Conservation (phyloP, 73 alveolate species). For the Paramecium biaurelia region DNA sequence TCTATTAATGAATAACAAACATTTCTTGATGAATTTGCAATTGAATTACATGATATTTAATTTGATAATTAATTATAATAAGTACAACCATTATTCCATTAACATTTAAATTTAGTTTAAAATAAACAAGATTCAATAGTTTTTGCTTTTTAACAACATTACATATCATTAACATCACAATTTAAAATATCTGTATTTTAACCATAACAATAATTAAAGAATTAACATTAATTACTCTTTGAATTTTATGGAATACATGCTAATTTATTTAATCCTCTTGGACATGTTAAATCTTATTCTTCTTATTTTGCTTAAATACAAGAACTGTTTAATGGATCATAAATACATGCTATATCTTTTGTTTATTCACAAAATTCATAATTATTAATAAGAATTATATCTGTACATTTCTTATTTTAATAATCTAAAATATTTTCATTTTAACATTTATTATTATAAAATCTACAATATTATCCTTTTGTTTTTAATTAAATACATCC, state of each 20-base stretch:
- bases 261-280: not conserved
- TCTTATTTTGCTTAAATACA: not conserved
- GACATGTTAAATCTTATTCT: not conserved
- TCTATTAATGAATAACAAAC: not conserved
- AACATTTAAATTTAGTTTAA: not conserved
- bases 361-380: constrained; percentile 1
- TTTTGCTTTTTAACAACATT: not conserved
- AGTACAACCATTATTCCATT: not conserved
- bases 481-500: not conserved
- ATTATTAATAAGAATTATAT: not conserved
- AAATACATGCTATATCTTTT: not conserved
- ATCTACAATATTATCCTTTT: not conserved
- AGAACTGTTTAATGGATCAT: not conserved
- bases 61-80: not conserved
- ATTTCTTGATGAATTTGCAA: not conserved
- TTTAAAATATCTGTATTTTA: not conserved
- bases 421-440: not conserved
- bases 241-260: not conserved
- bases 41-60: not conserved
- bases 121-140: not conserved
- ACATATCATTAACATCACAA: not conserved
- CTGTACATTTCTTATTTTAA: not conserved
- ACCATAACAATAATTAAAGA: constrained; percentile 10
- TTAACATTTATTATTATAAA: not conserved
- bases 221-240: not conserved